Conservation (phyloP, 345 rosid genomes). For the Gossypium australe region DNA sequence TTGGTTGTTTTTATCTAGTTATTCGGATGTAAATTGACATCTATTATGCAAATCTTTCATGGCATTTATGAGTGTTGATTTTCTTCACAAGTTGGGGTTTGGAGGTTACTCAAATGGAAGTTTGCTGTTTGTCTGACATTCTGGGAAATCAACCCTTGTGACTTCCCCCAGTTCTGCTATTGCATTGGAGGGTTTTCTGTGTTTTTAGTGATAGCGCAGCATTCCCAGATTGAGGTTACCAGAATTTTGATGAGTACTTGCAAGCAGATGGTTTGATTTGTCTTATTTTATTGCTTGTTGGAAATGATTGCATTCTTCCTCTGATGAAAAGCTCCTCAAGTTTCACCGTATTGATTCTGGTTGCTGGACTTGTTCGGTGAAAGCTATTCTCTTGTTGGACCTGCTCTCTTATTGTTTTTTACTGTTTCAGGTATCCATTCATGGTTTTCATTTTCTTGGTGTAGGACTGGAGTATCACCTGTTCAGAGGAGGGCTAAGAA, state of each 20-base stretch:
- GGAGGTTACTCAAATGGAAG: conserved; percentile 6
- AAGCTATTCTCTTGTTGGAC: not conserved
- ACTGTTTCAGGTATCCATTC: conserved; percentile 7
- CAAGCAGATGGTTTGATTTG: conserved; percentile 28
- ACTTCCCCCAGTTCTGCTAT: conserved; percentile 10
- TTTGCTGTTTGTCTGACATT: conserved; percentile 10
- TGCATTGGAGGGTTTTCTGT: conserved; percentile 1
- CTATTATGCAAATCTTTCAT: not conserved
- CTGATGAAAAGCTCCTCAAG: conserved; percentile 24
- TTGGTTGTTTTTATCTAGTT: not conserved
- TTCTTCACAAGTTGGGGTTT: not conserved
- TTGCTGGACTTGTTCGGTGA: conserved; percentile 1
- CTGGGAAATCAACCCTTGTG: not conserved
- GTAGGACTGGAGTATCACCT: conserved; percentile 29
- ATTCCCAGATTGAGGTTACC: conserved; percentile 5
- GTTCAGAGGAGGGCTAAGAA: conserved; percentile 37
- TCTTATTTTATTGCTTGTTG: conserved; percentile 18
- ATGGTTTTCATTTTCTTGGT: conserved; percentile 10
- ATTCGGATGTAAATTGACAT: conserved; percentile 5
- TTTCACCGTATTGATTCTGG: conserved; percentile 8
- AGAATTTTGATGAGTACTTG: not conserved
- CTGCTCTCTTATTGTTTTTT: not conserved
- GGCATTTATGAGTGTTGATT: conserved; percentile 7
- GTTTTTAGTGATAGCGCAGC: conserved; percentile 2
- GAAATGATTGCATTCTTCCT: conserved; percentile 15